Conservation (phyloP, 495 filamentous ascomycete genomes). For the Lasiosphaeriaceae sp. region DNA sequence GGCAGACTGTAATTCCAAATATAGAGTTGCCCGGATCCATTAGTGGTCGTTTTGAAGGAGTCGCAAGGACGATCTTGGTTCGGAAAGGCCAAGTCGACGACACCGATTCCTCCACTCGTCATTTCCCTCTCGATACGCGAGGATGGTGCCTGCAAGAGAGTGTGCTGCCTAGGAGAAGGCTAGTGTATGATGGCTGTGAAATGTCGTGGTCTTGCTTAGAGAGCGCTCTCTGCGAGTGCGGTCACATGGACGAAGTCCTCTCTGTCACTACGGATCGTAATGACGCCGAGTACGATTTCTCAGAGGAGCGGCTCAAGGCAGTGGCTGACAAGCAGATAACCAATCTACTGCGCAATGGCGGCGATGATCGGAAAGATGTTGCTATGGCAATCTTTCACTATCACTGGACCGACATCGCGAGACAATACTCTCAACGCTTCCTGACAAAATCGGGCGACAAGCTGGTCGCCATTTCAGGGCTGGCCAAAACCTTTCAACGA, state of each 20-base stretch:
- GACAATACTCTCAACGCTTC: not conserved
- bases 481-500: not conserved
- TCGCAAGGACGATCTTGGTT: not conserved
- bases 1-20: not conserved
- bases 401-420: not conserved
- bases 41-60: not conserved
- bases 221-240: constrained; percentile 18
- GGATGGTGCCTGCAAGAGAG: constrained; percentile 27
- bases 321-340: not conserved
- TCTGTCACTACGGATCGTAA: not conserved
- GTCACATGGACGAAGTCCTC: constrained; percentile 8
- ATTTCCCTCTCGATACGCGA: constrained; percentile 14
- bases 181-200: constrained; percentile 18
- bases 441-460: not conserved
- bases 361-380: not conserved
- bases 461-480: not conserved
- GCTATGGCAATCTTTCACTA: not conserved
- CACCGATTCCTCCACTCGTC: not conserved
- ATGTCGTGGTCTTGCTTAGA: constrained; percentile 21
- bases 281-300: not conserved
- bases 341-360: not conserved
- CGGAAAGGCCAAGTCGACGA: not conserved
- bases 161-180: constrained; percentile 20
- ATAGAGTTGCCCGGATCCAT: not conserved
- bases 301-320: not conserved